Conservation (phyloP, 169 alveolate genomes). For the Sarcocystis neurona region DNA sequence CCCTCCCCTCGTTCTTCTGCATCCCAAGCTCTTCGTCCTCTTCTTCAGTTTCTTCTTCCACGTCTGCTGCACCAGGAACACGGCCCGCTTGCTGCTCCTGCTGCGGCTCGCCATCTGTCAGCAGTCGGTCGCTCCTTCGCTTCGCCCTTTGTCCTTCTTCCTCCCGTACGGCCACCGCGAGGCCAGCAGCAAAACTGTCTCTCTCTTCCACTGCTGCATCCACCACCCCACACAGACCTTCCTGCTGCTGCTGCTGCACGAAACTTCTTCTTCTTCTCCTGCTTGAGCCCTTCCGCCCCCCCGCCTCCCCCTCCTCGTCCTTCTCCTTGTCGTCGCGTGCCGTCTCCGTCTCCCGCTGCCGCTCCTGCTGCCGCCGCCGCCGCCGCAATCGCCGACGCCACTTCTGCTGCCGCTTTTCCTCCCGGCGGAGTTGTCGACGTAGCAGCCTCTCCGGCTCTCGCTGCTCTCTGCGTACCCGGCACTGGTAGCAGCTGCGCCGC, state of each 20-base stretch:
- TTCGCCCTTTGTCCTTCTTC: too few relatives aligned
- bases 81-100: too few relatives aligned
- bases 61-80: too few relatives aligned
- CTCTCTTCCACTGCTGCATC: conserved; percentile 1
- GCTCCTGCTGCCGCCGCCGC: too few relatives aligned
- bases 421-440: too few relatives aligned
- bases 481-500: not conserved
- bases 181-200: too few relatives aligned
- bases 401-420: too few relatives aligned
- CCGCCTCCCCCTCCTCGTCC: not conserved
- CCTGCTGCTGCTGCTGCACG: conserved; percentile 18
- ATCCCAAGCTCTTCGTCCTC: not conserved
- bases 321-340: not conserved
- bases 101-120: too few relatives aligned
- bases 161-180: too few relatives aligned
- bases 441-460: not conserved
- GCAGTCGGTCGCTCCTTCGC: too few relatives aligned
- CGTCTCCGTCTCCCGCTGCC: too few relatives aligned
- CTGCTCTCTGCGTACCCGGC: not conserved
- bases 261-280: not conserved
- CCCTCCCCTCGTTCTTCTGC: not conserved
- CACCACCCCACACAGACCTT: not conserved
- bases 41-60: not conserved
- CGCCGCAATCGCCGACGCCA: too few relatives aligned
- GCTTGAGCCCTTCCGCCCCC: not conserved